Conservation (phyloP, 2,329 filamentous ascomycete genomes). For the Chrysosporium keratinophilum region DNA sequence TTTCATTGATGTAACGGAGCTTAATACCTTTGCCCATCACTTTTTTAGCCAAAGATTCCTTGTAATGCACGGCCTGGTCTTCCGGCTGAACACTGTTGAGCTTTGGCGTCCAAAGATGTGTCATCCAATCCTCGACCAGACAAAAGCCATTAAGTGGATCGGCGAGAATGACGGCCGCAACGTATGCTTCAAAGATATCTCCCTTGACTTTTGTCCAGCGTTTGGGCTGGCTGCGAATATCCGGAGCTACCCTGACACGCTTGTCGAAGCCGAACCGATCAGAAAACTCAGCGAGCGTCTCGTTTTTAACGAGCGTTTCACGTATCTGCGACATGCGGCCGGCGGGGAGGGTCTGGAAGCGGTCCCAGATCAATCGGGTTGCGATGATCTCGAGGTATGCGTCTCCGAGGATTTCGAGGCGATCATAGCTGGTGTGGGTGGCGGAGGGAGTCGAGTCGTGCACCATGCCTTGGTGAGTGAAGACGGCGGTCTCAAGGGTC, state of each 20-base stretch:
- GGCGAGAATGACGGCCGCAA: constrained; percentile 65
- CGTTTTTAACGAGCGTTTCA: constrained; percentile 70
- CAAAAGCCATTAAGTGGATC: constrained; percentile 53
- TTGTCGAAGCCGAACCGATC: constrained; percentile 59
- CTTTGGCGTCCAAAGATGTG: constrained; percentile 59
- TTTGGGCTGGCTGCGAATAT: constrained; percentile 39
- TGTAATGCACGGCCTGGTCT: constrained; percentile 35
- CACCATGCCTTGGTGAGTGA: constrained; percentile 53
- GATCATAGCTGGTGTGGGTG: constrained; percentile 56
- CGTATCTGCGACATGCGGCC: constrained; percentile 66
- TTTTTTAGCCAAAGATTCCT: constrained; percentile 43
- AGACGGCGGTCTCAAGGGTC: constrained; percentile 51
- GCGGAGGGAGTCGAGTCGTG: constrained; percentile 15
- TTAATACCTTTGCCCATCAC: constrained; percentile 50
- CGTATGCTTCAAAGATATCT: constrained; percentile 85
- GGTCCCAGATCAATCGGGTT: constrained; percentile 62
- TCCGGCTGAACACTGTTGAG: constrained; percentile 36
- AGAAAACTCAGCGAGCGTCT: constrained; percentile 61
- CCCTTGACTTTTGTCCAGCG: constrained; percentile 63
- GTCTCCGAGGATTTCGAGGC: constrained; percentile 81
- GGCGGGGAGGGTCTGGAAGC: constrained; percentile 54
- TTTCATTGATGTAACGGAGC: constrained; percentile 49
- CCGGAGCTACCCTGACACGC: constrained; percentile 48
- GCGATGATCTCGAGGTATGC: constrained; percentile 71
- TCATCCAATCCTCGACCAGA: constrained; percentile 60